Evolutionary conservation across 805 yeast genomes (phyloP), one percentile per base, ranked within the genome.

Genomic region (Pichia manshurica): DNA sequence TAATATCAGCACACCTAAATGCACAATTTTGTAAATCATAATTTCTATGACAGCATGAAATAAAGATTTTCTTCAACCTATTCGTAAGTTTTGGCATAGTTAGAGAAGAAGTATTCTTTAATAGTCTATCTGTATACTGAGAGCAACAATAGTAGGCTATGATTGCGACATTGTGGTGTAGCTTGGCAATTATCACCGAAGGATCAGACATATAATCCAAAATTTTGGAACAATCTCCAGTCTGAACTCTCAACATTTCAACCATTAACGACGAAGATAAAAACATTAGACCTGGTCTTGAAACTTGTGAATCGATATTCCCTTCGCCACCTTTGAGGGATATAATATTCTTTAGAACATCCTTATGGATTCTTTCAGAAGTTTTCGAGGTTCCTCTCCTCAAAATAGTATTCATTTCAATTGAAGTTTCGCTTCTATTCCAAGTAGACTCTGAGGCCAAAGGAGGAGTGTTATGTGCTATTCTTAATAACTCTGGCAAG

Each of bases 391-490:
- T 82, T 13, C 96, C 96, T 52, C 98, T 76, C 60, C 95, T 78
- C 45, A 93, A 72, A 25, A 93, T 88, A 1, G 96, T 84, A 61
- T 93, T 93, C 71, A 93, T 75, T 58, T 93, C 97, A 52, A 93
- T 73, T 2, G 96, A 87, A 17, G 95, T 87, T 62, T 93, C 99
- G 12, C 91, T 83, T 59, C 89, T 81, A 60, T 84, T 81, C 66
- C 89, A 79, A 3, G 90, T 81, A 16, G 74, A 69, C 56, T 86
- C 95, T 2, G 93, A 82, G 0, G 95, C 95, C 44, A 89, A 72
- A 2, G 96, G 88, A 2, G 96, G 96, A 5, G 97, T 77, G 59
- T 77, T 85, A 61, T 84, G 78, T 1, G 99, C 98, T 55, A 93
- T 84, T 46, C 81, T 70, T 56, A 75, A 71, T 37, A 91, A 71